These are phyloP conservation scores for Phellopilus nigrolimitatus DNA, from an alignment of 1,284 basidiomycete genomes.

Conservation along the genomic window DNA sequence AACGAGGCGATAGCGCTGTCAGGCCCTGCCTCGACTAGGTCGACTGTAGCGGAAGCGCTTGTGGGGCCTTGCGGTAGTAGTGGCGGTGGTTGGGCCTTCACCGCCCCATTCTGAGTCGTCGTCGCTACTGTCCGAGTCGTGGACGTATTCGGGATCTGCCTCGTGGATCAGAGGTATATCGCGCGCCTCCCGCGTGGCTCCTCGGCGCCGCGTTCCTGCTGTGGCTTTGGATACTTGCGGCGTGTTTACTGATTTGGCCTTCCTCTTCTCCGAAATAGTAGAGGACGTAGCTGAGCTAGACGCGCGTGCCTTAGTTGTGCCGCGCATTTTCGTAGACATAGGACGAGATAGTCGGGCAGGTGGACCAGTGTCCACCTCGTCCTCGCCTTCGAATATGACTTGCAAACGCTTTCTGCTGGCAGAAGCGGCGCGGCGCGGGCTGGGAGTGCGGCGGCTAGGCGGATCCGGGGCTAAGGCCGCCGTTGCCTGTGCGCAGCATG, in stretches of 20 bases:
- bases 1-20: too few species aligned
- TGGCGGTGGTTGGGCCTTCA: neutral
- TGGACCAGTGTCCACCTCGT: neutral
- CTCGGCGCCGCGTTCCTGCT: too few species aligned
- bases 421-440: neutral
- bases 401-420: neutral
- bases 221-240: too few species aligned
- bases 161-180: too few species aligned
- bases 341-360: neutral
- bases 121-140: neutral
- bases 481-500: neutral
- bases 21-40: neutral
- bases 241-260: too few species aligned
- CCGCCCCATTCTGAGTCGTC: neutral
- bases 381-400: neutral
- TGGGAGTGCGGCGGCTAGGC: neutral
- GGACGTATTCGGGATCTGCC: neutral
- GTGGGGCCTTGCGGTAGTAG: neutral
- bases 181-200: too few species aligned
- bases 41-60: neutral
- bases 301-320: too few species aligned
- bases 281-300: too few species aligned
- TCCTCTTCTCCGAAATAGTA: too few species aligned
- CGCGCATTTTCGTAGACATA: neutral
- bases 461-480: neutral